Base-by-base conservation (phyloP, 495 filamentous ascomycete species). In the Sphaerosporella brunnea region DNA sequence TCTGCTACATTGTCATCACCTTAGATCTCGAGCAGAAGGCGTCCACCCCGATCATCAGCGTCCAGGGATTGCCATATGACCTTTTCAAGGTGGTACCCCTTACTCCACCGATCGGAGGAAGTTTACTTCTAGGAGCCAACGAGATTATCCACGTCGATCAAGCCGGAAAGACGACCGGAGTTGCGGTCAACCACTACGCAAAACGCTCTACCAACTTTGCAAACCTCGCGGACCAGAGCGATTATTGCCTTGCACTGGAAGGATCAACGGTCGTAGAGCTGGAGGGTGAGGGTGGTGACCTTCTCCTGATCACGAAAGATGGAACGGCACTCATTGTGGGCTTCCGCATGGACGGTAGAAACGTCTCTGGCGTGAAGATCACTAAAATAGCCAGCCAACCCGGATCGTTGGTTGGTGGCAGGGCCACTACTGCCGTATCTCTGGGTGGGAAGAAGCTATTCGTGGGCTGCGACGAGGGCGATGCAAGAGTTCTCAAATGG, bases 121-220 rank as follows among this genome's bases (percentile, higher is more conserved):
- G 84, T 24, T 65, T 97, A 20, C 72, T 97, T 26, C 67, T 97
- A 35, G 92, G 90, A 5, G 71, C 70, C 10, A 95, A 96, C 61
- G 82, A 93, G 58, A 63, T 97, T 49, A 82, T 97, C 47, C 92
- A 97, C 64, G 79, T 97, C 50, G 90, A 96, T 60, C 92, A 96
- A 68, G 79, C 82, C 10, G 90, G 90, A 3, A 95, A 92, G 64
- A 74, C 84, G 11, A 93, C 80, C 58, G 90, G 84, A 8, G 81
- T 96, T 32, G 88, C 79, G n/a, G 84, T 96, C 54, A 97, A 97
- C 56, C 75, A 79, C 21, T 92, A 93, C 64, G 75, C 84, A 8
- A 81, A 77, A 55, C 69, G 79, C 47, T 69, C 73, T 38, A 95
- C 88, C 8, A 70, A 78, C 2, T 94, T 94, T 55, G 65, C 72